Percentiles rank a stretch among this genome's conserved stretches.
phyloP scores from a whole-genome alignment of 2,329 filamentous ascomycete genomes.

The Rutstroemia sp. region DNA sequence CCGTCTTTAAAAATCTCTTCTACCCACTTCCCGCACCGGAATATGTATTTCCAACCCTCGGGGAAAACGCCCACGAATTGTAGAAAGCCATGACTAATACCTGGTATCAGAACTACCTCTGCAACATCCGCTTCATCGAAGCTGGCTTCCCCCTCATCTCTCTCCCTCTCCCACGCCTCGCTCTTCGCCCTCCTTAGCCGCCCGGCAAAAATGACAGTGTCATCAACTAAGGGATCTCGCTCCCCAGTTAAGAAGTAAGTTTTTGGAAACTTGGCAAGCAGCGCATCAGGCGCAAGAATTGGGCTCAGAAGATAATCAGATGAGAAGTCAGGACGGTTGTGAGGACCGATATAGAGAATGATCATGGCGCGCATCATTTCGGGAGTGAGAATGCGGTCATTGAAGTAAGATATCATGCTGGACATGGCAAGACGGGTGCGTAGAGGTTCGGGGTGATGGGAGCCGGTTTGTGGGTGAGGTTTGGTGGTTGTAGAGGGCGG shows the following conservation, averaged over 20 bases:
- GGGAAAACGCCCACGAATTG: conserved; percentile 87
- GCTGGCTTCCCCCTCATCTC: conserved; percentile 41
- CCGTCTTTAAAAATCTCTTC: conserved; percentile 61
- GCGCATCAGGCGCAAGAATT: conserved; percentile 75
- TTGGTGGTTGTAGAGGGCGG: conserved; percentile 1
- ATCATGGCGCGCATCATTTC: conserved; percentile 99
- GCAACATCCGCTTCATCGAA: conserved; percentile 70
- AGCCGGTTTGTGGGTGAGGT: conserved; percentile 23
- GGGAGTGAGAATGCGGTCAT: conserved; percentile 86
- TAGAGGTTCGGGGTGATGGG: conserved; percentile 51
- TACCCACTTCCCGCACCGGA: conserved; percentile 74
- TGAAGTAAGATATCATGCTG: conserved; percentile 97
- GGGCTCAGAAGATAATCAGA: conserved; percentile 89
- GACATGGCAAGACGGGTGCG: conserved; percentile 87
- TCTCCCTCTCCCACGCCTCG: conserved; percentile 42
- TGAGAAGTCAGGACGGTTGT: conserved; percentile 86
- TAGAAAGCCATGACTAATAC: conserved; percentile 87
- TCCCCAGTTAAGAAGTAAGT: conserved; percentile 93
- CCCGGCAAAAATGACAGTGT: conserved; percentile 93
- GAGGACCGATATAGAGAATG: conserved; percentile 89
- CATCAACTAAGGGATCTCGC: conserved; percentile 89
- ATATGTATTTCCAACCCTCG: conserved; percentile 82
- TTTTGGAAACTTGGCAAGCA: conserved; percentile 84
- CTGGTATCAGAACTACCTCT: conserved; percentile 78
- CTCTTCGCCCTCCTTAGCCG: conserved; percentile 70